Conservation (phyloP, 192 early-diverging fungal species). For the Coemansia sp. region DNA sequence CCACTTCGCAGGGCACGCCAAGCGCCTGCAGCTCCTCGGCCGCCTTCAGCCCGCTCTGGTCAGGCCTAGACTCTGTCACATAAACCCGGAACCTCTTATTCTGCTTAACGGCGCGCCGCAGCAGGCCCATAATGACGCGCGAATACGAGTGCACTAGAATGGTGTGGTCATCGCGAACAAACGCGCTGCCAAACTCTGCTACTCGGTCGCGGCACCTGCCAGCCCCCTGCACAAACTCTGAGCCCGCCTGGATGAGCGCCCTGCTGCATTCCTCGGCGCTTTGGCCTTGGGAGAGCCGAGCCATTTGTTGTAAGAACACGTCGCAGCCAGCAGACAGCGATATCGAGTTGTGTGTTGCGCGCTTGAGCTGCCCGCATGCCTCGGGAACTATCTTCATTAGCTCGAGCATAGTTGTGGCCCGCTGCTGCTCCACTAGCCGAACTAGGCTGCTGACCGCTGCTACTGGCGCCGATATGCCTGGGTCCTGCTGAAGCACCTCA, state of each 20-base stretch:
- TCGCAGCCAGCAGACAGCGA: constrained; percentile 86
- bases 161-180: constrained; percentile 78
- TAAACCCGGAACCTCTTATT: constrained; percentile 91
- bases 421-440: constrained; percentile 64
- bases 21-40: constrained; percentile 65
- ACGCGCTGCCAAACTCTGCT: constrained; percentile 73
- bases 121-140: constrained; percentile 82
- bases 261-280: constrained; percentile 71
- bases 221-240: constrained; percentile 72
- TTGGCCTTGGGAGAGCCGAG: constrained; percentile 38
- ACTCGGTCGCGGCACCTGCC: constrained; percentile 69
- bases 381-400: constrained; percentile 75
- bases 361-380: constrained; percentile 65
- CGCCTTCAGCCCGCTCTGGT: constrained; percentile 56
- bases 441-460: constrained; percentile 73
- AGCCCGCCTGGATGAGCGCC: constrained; percentile 66
- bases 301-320: constrained; percentile 65
- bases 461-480: constrained; percentile 72
- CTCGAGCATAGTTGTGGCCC: constrained; percentile 84
- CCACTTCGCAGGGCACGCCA: constrained; percentile 79
- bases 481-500: constrained; percentile 21
- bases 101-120: constrained; percentile 66
- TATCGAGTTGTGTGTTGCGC: constrained; percentile 68
- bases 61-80: constrained; percentile 87
- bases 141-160: constrained; percentile 96